A percentile compares a stretch with the other conserved stretches of the same genome.
phyloP scores from a whole-genome alignment of 2,329 filamentous ascomycete genomes.

The Blastomyces silverae region DNA sequence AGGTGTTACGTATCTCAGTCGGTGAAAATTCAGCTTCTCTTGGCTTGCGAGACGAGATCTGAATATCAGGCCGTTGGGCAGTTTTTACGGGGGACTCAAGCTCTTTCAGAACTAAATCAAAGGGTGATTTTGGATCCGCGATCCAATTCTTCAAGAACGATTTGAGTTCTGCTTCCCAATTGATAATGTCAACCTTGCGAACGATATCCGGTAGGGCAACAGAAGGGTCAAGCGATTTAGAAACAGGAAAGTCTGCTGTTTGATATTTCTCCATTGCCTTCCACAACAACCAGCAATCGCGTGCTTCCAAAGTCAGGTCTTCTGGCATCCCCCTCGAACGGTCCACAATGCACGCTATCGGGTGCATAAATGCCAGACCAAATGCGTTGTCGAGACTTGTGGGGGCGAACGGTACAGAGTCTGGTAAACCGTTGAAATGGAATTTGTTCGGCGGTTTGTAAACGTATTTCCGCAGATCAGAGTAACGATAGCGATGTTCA shows the following conservation, averaged over 20 bases:
- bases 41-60: conserved; percentile 21
- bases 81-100: conserved; percentile 32
- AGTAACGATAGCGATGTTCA: conserved; percentile 62
- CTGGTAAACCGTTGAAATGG: conserved; percentile 49
- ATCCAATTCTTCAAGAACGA: conserved; percentile 55
- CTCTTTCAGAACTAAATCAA: conserved; percentile 46
- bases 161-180: conserved; percentile 60
- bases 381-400: conserved; percentile 45
- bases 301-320: conserved; percentile 62
- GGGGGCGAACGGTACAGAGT: conserved; percentile 30
- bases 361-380: conserved; percentile 58
- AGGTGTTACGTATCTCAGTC: conserved; percentile 26
- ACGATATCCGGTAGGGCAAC: conserved; percentile 49
- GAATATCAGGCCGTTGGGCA: conserved; percentile 13
- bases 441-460: conserved; percentile 50
- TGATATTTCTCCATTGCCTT: conserved; percentile 55
- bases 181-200: conserved; percentile 58
- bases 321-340: conserved; percentile 57
- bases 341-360: conserved; percentile 57
- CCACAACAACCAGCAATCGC: conserved; percentile 64
- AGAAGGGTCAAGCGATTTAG: conserved; percentile 46
- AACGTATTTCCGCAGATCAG: conserved; percentile 68
- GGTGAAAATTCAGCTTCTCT: conserved; percentile 19
- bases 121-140: conserved; percentile 48
- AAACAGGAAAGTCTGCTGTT: conserved; percentile 47